A percentile compares a stretch with the other conserved stretches of the same genome.
Conservation (phyloP, 768 basidiomycete species). For the Cystoderma amianthinum region DNA sequence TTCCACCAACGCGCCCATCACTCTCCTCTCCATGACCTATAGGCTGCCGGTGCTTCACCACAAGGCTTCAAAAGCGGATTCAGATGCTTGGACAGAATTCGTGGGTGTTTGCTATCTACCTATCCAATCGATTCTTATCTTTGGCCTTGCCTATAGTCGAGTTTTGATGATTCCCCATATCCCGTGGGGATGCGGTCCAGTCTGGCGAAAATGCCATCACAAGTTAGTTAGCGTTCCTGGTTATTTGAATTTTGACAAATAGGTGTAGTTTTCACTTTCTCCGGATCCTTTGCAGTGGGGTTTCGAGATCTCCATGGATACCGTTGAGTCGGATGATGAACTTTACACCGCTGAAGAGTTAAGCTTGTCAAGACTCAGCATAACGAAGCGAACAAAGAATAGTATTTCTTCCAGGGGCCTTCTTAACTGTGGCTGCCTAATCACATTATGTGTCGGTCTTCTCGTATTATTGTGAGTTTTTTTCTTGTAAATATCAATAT, state of each 20-base stretch:
- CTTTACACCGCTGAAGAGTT: conserved; percentile 30
- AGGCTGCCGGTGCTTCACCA: not conserved
- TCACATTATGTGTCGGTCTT: conserved; percentile 36
- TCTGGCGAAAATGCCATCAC: conserved; percentile 16
- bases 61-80: not conserved
- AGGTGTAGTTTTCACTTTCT: conserved; percentile 38
- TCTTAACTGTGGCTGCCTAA: conserved; percentile 55
- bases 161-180: conserved; percentile 22
- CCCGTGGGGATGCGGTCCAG: conserved; percentile 22
- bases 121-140: not conserved
- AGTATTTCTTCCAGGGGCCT: conserved; percentile 48
- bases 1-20: not conserved
- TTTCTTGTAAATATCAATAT: not conserved
- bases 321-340: conserved; percentile 35
- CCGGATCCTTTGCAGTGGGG: conserved; percentile 55
- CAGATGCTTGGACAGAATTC: conserved; percentile 6
- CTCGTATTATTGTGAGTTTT: conserved; percentile 59
- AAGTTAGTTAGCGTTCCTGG: conserved; percentile 9
- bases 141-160: conserved; percentile 12
- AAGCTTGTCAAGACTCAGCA: conserved; percentile 16
- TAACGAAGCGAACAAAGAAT: conserved; percentile 11
- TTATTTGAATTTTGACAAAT: not conserved
- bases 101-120: conserved; percentile 2
- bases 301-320: conserved; percentile 33
- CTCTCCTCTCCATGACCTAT: not conserved